phyloP scores from a whole-genome alignment of 2,329 filamentous ascomycete species.

The Zasmidium angulare region DNA sequence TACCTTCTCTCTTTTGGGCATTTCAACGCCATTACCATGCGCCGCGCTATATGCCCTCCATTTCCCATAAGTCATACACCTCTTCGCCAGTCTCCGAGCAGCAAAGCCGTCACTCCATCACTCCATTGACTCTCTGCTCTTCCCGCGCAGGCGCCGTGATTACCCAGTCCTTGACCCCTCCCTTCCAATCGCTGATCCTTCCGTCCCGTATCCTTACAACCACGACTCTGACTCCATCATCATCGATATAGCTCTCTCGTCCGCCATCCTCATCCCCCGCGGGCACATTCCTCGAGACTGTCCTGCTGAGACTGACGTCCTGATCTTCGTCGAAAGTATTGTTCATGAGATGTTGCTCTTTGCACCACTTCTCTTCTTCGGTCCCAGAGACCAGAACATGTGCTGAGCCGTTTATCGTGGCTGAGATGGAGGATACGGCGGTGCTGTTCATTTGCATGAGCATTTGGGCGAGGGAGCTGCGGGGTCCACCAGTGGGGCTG shows the following conservation, averaged over 20 bases:
- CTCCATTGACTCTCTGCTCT: slow-evolving; percentile 9
- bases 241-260: slow-evolving; percentile 69
- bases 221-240: slow-evolving; percentile 82
- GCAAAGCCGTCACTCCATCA: not conserved
- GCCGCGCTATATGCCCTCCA: not conserved
- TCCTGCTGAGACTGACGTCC: not conserved
- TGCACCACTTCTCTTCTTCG: slow-evolving; percentile 82
- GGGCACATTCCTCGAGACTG: not conserved
- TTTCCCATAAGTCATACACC: not conserved
- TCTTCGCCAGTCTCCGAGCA: not conserved
- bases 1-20: too few species aligned
- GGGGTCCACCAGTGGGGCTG: slow-evolving; percentile 61
- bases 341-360: slow-evolving; percentile 80
- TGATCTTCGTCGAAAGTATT: slow-evolving; percentile 59
- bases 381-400: slow-evolving; percentile 69
- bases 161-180: slow-evolving; percentile 79
- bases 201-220: slow-evolving; percentile 82
- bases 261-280: slow-evolving; percentile 45
- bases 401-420: slow-evolving; percentile 89
- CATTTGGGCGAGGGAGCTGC: slow-evolving; percentile 76
- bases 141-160: slow-evolving; percentile 7
- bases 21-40: not conserved
- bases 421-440: slow-evolving; percentile 82
- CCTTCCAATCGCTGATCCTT: slow-evolving; percentile 91
- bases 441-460: slow-evolving; percentile 89